Base-by-base conservation (phyloP, 1,139 yeast species). In the Candida dubliniensis region DNA sequence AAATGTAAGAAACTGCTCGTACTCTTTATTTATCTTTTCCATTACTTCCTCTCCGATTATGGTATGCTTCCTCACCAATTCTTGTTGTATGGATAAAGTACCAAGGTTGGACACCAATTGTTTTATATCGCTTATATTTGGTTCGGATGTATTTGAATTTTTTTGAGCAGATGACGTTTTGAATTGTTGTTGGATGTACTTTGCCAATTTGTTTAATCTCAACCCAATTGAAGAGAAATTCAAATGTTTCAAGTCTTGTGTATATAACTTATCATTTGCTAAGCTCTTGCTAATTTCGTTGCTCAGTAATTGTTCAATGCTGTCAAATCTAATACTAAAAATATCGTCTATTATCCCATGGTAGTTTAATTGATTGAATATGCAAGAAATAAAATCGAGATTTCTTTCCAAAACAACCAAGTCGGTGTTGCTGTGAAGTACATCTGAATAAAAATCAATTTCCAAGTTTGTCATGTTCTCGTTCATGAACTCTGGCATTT, bases 141-240 rank as follows among this genome's bases (percentile, higher is more conserved):
- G 50, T 8, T 59, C 56, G 30, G 74, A 71, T 46, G 83, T 73
- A 30, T 76, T 68, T 8, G 39, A 24, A 11, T 42, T 36, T 10
- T 37, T 37, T 15, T 36, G 38, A 25, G 9, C 36, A 2, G 30
- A 30, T 1, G 45, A 31, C 10, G 38, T 27, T 47, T 83, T 88
- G 57, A 82, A 87, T 55, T 84, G 84, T 7, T 71, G 68, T 60
- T 90, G 96, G 36, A 91, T 69, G 39, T 74, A 69, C 49, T 81
- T 81, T 0, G 98, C 98, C 47, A 83, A 70, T 34, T 71, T 66
- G 60, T 89, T 90, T 37, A 93, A 72, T 31, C 76, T 74, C 13
- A 81, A 76, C 2, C 97, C 97, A 32, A 91, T 84, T 14, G 83
- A 76, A 1, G 95, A 86, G 63, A 93, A 91, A 56, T 90, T 90